Evolutionary conservation across 2,329 filamentous ascomycete genomes (phyloP).

Genomic region (Rutstroemia sp.): DNA sequence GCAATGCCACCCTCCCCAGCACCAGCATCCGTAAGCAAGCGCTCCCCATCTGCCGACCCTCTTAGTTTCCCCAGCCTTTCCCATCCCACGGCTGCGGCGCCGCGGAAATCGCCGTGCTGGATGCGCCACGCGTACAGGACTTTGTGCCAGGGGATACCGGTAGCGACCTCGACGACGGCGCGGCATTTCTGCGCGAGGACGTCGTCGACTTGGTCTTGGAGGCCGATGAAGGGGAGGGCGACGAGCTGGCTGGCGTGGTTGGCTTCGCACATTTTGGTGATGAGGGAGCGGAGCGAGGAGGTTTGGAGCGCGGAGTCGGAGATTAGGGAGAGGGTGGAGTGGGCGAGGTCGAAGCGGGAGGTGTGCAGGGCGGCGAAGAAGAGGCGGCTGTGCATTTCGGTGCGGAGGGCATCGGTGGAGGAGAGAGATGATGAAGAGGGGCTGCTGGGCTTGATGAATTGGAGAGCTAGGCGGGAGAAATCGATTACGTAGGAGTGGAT

Average conservation of each 20-base stretch:
- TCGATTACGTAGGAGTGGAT: conserved; percentile 76
- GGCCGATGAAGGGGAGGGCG: conserved; percentile 67
- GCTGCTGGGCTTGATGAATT: conserved; percentile 39
- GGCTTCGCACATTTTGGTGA: conserved; percentile 62
- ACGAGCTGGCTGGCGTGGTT: conserved; percentile 61
- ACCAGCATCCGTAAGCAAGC: conserved; percentile 42
- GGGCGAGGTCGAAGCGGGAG: conserved; percentile 74
- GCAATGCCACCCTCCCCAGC: conserved; percentile 49
- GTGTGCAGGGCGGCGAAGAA: conserved; percentile 78
- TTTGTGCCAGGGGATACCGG: conserved; percentile 70
- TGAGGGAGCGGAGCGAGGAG: conserved; percentile 62
- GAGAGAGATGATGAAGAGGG: not conserved
- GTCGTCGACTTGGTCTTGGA: conserved; percentile 72
- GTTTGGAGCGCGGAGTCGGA: conserved; percentile 64
- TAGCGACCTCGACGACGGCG: conserved; percentile 56
- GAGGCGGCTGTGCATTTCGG: conserved; percentile 72
- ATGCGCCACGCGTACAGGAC: conserved; percentile 90
- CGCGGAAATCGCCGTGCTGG: conserved; percentile 79
- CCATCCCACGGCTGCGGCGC: conserved; percentile 56
- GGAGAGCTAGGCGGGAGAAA: conserved; percentile 69
- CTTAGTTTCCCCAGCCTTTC: conserved; percentile 57
- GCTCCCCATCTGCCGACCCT: conserved; percentile 50
- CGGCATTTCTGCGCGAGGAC: conserved; percentile 67
- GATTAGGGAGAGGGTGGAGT: conserved; percentile 69
- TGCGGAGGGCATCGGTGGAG: conserved; percentile 35